Conservation (phyloP, 2,329 filamentous ascomycete genomes). For the Pseudopithomyces chartarum region DNA sequence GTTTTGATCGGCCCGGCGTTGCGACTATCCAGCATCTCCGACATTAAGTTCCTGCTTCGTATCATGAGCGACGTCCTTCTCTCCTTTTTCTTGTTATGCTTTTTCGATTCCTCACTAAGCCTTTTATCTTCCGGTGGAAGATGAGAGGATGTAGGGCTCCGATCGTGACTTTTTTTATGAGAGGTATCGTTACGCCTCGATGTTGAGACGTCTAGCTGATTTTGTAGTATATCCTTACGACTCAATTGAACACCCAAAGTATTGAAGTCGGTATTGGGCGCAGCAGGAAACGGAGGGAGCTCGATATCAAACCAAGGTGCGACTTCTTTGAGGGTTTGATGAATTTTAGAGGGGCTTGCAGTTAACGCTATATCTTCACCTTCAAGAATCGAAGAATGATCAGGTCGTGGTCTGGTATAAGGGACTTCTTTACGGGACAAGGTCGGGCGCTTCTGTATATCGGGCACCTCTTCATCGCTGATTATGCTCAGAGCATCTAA, state of each 20-base stretch:
- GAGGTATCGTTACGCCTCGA: background rate
- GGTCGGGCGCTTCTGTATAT: too few species aligned
- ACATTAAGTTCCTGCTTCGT: conserved; percentile 20
- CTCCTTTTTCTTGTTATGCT: conserved; percentile 6
- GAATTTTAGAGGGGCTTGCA: conserved; percentile 17
- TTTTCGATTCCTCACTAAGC: background rate
- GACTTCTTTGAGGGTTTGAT: conserved; percentile 22
- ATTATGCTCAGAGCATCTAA: background rate
- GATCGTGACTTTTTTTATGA: conserved; percentile 3
- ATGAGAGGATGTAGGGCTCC: background rate
- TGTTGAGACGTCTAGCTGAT: background rate
- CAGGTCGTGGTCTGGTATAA: too few species aligned
- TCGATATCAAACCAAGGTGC: conserved; percentile 31
- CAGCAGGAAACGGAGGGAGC: background rate
- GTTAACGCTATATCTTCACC: conserved; percentile 3
- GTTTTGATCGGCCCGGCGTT: background rate
- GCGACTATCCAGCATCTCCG: conserved; percentile 28
- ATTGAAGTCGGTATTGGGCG: background rate
- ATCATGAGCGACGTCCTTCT: conserved; percentile 14
- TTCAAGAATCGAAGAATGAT: background rate
- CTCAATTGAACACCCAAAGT: background rate
- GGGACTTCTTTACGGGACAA: too few species aligned
- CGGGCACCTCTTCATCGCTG: background rate
- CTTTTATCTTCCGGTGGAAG: background rate
- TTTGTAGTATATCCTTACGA: background rate